phyloP scores from a whole-genome alignment of 257 asterid species.

The Capsicum rhomboideum region DNA sequence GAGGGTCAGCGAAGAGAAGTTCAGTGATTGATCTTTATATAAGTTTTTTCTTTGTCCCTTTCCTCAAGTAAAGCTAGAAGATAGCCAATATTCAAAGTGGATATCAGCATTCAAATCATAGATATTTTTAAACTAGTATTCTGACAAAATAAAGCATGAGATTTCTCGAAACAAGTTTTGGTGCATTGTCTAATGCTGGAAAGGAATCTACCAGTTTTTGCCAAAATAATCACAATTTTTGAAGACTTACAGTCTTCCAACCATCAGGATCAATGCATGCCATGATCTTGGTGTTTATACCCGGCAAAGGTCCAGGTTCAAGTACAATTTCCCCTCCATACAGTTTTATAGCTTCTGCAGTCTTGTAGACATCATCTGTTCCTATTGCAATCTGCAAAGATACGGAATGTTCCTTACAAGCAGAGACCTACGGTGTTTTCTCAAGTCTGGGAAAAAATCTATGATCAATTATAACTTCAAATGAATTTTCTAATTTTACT shows the following conservation, averaged over 20 bases:
- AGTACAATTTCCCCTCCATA: conserved; percentile 21
- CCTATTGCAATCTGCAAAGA: conserved; percentile 28
- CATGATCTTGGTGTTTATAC: conserved; percentile 26
- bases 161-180: not conserved
- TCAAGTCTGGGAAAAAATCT: not conserved
- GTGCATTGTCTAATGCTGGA: not conserved
- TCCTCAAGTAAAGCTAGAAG: not conserved
- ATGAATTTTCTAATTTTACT: not conserved
- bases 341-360: conserved; percentile 21
- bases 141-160: not conserved
- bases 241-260: conserved; percentile 23
- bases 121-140: not conserved
- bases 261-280: conserved; percentile 36
- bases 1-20: not conserved
- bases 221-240: not conserved
- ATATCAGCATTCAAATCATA: not conserved
- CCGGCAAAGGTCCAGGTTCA: conserved; percentile 38
- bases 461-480: not conserved
- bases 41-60: not conserved
- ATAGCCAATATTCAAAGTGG: not conserved
- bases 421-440: not conserved
- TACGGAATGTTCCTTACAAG: not conserved
- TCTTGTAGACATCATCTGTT: conserved; percentile 29
- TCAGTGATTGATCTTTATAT: not conserved
- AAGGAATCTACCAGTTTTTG: not conserved